phyloP scores from a whole-genome alignment of 2,329 filamentous ascomycete species.

The Periconia sp. region DNA sequence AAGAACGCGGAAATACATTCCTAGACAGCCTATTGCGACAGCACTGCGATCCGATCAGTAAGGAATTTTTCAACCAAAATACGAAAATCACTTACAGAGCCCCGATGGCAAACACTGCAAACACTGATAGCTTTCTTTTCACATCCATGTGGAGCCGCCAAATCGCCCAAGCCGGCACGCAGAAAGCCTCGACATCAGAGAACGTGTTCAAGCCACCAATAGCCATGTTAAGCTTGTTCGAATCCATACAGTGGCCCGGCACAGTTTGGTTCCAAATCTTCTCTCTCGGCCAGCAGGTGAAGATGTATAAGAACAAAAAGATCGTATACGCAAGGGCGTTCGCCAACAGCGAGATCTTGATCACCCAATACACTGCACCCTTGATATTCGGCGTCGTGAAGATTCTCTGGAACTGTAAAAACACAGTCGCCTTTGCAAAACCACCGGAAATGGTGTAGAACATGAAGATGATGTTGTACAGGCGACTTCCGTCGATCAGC shows the following conservation, averaged over 20 bases:
- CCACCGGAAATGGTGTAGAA: slow-evolving; percentile 3
- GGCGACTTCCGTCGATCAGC: background rate
- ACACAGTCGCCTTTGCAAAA: slow-evolving; percentile 7
- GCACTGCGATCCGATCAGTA: background rate
- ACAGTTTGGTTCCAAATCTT: slow-evolving; percentile 8
- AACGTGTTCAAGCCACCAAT: slow-evolving; percentile 11
- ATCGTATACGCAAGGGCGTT: slow-evolving; percentile 11
- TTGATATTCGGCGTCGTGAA: slow-evolving; percentile 7
- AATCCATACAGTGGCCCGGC: slow-evolving; percentile 10
- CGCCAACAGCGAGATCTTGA: slow-evolving; percentile 4
- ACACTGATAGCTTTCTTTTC: slow-evolving; percentile 11
- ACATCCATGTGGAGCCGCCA: slow-evolving; percentile 12
- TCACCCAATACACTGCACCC: slow-evolving; percentile 12
- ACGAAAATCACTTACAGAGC: background rate
- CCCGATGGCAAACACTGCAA: slow-evolving; percentile 16
- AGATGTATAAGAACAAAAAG: slow-evolving; percentile 14
- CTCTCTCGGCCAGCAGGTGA: slow-evolving; percentile 13
- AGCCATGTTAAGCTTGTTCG: slow-evolving; percentile 7
- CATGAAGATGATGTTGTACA: slow-evolving; percentile 3
- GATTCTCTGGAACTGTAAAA: slow-evolving; percentile 13
- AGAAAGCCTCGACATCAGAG: slow-evolving; percentile 16
- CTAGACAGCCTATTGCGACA: slow-evolving; percentile 7
- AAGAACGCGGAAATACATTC: slow-evolving; percentile 8
- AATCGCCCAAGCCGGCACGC: slow-evolving; percentile 13
- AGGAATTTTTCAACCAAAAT: slow-evolving; percentile 2